phyloP scores from a whole-genome alignment of 1,284 basidiomycete species.

The Heterobasidion annosum region DNA sequence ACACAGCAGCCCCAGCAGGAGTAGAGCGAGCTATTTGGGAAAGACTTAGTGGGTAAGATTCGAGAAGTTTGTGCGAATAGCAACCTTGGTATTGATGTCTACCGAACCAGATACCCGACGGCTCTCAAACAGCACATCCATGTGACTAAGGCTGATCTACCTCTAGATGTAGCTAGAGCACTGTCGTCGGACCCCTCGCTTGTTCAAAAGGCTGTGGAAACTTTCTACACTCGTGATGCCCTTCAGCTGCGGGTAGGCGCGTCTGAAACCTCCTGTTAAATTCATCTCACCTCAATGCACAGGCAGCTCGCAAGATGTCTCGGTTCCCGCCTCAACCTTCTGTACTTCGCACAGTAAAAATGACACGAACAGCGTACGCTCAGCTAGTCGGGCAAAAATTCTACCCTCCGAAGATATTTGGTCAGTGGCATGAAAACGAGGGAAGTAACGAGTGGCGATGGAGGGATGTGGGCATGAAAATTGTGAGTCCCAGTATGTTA shows the following conservation, averaged over 20 bases:
- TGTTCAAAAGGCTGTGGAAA: constrained; percentile 79
- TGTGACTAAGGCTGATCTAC: constrained; percentile 72
- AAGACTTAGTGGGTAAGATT: constrained; percentile 51
- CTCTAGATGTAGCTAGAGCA: constrained; percentile 68
- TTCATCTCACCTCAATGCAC: constrained; percentile 1
- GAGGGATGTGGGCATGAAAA: constrained; percentile 85
- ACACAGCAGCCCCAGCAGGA: constrained; percentile 49
- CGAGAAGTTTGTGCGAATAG: neutral
- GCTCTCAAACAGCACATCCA: constrained; percentile 71
- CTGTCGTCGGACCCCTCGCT: constrained; percentile 60
- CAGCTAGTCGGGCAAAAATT: constrained; percentile 89
- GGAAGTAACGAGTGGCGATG: constrained; percentile 59
- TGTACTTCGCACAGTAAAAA: constrained; percentile 50
- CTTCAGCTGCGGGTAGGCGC: constrained; percentile 72
- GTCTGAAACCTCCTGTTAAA: neutral
- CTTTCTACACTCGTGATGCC: constrained; percentile 90
- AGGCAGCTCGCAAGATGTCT: constrained; percentile 82
- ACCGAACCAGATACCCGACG: constrained; percentile 54
- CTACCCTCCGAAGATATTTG: constrained; percentile 86
- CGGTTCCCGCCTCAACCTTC: constrained; percentile 74
- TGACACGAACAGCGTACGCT: constrained; percentile 90
- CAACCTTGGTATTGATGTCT: constrained; percentile 11
- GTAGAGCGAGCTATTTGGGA: constrained; percentile 62
- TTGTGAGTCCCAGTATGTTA: constrained; percentile 37
- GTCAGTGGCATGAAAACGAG: constrained; percentile 60